Base-by-base conservation (phyloP, 2,329 filamentous ascomycete genomes). In the Cephalotrichum gorgonifer region DNA sequence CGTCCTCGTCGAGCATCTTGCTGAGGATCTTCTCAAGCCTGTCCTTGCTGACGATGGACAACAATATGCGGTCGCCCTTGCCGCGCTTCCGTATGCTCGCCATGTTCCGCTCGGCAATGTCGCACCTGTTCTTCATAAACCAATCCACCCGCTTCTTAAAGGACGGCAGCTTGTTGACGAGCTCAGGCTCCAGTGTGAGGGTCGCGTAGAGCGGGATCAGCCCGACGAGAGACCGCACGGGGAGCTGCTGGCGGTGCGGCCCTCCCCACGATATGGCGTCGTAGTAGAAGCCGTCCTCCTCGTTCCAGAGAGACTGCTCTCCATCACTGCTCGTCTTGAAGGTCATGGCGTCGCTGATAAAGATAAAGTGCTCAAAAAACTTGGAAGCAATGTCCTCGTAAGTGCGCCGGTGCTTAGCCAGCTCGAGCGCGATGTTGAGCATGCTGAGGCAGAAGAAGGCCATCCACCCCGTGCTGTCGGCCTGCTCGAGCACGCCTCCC, bases 381-480 rank as follows among this genome's bases (percentile, higher is more conserved):
- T 97, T 97, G 46, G 89, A 94, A 2, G 91, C 90, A 71, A 97
- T 86, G 61, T 97, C 91, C 71, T 97, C 91, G 64, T 97, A 97
- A 50, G 85, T 95, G 38, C 90, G 84, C 43, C 93, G 84, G 64
- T 96, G 88, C 70, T 97, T 97, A 51, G 91, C 90, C 56, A 97
- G 76, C 69, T 97, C 93, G 12, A 97, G 77, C 14, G 90, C 84
- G 60, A 97, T 97, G 68, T 97, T 97, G 60, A 97, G 76, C 91
- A 97, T 97, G 69, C 83, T 89, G 54, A 97, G 70, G 60, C 86
- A 95, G 72, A 95, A 97, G 66, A 97, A 97, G 9, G 88, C 91
- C 91, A 97, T 97, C 91, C 91, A 97, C 28, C 91, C 91, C 9
- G 91, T 97, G 63, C 89, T 95, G 73, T 97, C 91, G 17, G 93